phyloP scores from a whole-genome alignment of 495 filamentous ascomycete species.

The Aspergillus ostianus region DNA sequence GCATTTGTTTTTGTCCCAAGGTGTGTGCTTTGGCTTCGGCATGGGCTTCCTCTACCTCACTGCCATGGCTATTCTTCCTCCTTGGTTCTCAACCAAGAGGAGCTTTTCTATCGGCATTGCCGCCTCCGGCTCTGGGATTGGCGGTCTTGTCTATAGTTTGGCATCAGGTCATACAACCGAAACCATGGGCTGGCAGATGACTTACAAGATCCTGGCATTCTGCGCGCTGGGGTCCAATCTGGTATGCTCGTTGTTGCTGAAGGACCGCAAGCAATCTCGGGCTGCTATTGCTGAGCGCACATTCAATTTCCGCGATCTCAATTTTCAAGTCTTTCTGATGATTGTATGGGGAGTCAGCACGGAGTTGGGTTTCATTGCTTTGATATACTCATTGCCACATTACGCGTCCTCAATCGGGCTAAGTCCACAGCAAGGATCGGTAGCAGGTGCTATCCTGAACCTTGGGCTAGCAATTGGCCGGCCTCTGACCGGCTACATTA shows the following conservation, averaged over 20 bases:
- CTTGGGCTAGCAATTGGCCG: conserved; percentile 62
- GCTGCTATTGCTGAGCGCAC: conserved; percentile 14
- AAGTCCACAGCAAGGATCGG: conserved; percentile 57
- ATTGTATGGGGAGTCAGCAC: conserved; percentile 63
- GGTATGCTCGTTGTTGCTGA: conserved; percentile 55
- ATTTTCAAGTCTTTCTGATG: conserved; percentile 55
- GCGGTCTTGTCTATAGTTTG: conserved; percentile 57
- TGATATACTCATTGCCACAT: conserved; percentile 70
- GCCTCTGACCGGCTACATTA: conserved; percentile 65
- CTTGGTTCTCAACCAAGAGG: conserved; percentile 59
- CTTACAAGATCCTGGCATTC: conserved; percentile 66
- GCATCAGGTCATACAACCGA: conserved; percentile 44
- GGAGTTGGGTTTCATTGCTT: conserved; percentile 68
- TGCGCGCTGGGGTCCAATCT: conserved; percentile 58
- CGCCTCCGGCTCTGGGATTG: conserved; percentile 67
- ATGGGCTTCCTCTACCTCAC: conserved; percentile 71
- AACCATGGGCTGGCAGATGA: conserved; percentile 57
- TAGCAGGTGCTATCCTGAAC: conserved; percentile 67
- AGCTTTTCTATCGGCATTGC: conserved; percentile 67
- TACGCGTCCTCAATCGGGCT: conserved; percentile 66
- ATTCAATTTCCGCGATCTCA: conserved; percentile 59
- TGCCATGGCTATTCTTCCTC: conserved; percentile 56
- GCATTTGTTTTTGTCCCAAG: conserved; percentile 72
- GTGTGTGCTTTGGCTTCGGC: conserved; percentile 66
- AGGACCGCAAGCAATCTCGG: conserved; percentile 57